Base-by-base conservation (phyloP, 1,284 basidiomycete genomes). In the Cryptococcus depauperatus region DNA sequence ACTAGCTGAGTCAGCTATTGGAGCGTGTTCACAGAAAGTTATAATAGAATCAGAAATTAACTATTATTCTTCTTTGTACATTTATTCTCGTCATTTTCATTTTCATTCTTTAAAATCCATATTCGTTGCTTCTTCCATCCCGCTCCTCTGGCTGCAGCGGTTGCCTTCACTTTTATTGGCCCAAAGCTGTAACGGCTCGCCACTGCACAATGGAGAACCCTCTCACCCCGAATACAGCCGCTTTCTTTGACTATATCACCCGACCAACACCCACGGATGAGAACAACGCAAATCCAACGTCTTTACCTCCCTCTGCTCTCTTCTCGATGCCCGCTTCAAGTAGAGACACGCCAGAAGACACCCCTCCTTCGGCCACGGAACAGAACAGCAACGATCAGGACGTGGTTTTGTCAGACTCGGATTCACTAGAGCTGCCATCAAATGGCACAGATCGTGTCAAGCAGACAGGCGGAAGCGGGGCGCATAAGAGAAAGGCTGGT, bases 141-240 rank as follows among this genome's bases (percentile, higher is more conserved):
- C 38, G 2, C 26, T 25, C 38, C n/a, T 28, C 37, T 25, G 21
- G 21, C 22, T 22, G 16, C 38, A 27, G 8, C 28, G 7, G 27
- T 18, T 18, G 8, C 38, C 9, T 10, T 5, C 25, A 9, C 38
- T n/a, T n/a, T n/a, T n/a, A n/a, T n/a, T n/a, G n/a, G n/a, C n/a
- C n/a, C n/a, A n/a, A n/a, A n/a, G n/a, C n/a, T n/a, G n/a, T n/a
- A n/a, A n/a, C n/a, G n/a, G n/a, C n/a, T 16, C 43, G 21, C 35
- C 25, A 25, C 43, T n/a, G 8, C 39, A 41, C 18, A 34, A 62
- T 62, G 60, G 53, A 57, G n/a, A 40, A 45, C 29, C 51, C 43
- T 11, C 50, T 68, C 19, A 56, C 64, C 3, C 66, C 66, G 32
- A 69, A 67, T 51, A 69, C 66, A 16, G 51, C 63, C 37, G 63